Conservation (phyloP, 495 filamentous ascomycete genomes). For the Collariella sp. region DNA sequence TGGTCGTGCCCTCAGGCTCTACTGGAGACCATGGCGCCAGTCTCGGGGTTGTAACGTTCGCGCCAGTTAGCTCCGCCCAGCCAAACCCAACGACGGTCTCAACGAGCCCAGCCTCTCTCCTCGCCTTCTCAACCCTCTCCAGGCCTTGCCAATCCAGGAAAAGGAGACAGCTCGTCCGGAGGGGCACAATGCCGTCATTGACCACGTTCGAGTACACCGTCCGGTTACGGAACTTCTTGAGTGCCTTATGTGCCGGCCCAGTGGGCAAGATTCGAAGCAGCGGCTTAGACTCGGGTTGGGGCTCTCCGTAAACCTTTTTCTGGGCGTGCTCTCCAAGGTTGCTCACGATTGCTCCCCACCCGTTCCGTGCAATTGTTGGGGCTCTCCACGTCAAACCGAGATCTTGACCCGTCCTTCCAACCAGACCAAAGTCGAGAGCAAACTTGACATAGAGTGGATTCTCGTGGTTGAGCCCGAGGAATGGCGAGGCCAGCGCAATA, state of each 20-base stretch:
- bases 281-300: conserved; percentile 75
- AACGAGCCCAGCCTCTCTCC: conserved; percentile 82
- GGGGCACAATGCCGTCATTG: conserved; percentile 93
- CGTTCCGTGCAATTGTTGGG: conserved; percentile 70
- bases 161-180: conserved; percentile 90
- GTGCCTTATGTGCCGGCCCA: conserved; percentile 79
- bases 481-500: conserved; percentile 80
- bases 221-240: conserved; percentile 80
- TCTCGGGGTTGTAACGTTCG: conserved; percentile 42
- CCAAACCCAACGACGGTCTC: conserved; percentile 90
- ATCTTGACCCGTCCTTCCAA: conserved; percentile 91
- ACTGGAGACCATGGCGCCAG: conserved; percentile 30
- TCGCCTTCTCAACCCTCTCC: conserved; percentile 85
- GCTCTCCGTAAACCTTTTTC: conserved; percentile 53
- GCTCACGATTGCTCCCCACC: conserved; percentile 79
- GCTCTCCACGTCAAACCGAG: conserved; percentile 89
- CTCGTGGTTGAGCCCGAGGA: conserved; percentile 91
- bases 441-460: conserved; percentile 97
- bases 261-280: conserved; percentile 84
- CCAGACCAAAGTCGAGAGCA: conserved; percentile 89
- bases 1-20: conserved; percentile 15
- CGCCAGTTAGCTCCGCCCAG: conserved; percentile 87
- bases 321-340: conserved; percentile 60
- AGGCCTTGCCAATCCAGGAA: conserved; percentile 96
- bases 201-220: conserved; percentile 97